Percentiles rank a stretch among this genome's conserved stretches.
Evolutionary conservation across 2,329 filamentous ascomycete genomes (phyloP).

Genomic region (Exophiala spinifera): DNA sequence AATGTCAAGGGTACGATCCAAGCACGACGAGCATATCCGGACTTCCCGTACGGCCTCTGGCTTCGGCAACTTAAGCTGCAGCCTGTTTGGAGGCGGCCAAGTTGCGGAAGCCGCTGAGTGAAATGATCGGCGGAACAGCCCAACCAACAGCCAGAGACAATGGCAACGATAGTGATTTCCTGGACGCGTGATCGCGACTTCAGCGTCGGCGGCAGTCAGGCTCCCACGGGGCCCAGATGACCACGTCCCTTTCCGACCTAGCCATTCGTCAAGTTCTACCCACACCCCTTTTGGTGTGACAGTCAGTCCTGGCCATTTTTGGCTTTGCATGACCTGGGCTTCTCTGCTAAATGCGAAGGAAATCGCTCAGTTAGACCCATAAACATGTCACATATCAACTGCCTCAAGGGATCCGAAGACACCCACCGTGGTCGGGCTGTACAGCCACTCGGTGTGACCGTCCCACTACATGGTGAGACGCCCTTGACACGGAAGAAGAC

Average conservation of each 20-base stretch:
- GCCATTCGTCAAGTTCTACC: neutral
- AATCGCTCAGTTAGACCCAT: neutral
- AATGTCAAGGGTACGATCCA: neutral
- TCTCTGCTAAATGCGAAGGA: neutral
- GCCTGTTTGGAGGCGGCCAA: neutral
- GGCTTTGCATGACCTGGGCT: neutral
- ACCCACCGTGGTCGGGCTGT: neutral
- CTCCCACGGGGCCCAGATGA: neutral
- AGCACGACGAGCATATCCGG: neutral
- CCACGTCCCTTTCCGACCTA: neutral
- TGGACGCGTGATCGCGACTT: neutral
- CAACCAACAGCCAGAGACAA: neutral
- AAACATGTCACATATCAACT: neutral
- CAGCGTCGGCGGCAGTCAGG: neutral
- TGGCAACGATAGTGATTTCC: neutral
- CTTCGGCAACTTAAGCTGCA: neutral
- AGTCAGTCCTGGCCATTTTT: neutral
- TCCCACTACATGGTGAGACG: neutral
- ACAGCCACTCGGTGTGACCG: neutral
- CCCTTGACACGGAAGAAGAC: neutral
- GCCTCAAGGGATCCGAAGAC: neutral
- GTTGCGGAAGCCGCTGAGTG: neutral
- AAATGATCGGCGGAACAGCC: neutral
- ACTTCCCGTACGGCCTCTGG: neutral
- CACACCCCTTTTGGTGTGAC: neutral